A percentile compares a stretch with the other conserved stretches of the same genome.
These are phyloP conservation scores for Microsporum audouinii DNA, from an alignment of 2,329 filamentous ascomycete species.

Conservation along the genomic window DNA sequence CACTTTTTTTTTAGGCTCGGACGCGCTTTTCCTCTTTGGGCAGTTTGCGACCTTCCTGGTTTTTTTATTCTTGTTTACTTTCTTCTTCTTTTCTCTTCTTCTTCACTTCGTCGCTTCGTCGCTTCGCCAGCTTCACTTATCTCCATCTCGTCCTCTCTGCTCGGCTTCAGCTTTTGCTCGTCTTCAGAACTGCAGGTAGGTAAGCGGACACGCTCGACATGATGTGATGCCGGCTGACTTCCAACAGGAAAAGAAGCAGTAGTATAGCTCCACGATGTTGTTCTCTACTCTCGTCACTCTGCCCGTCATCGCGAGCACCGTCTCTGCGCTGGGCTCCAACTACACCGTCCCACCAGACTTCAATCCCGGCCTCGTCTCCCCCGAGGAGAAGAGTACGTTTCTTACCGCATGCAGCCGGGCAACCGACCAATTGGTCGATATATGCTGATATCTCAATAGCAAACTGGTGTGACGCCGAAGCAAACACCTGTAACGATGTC, in stretches of 20 bases:
- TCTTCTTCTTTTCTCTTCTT: not conserved
- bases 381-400: conserved; percentile 23
- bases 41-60: not conserved
- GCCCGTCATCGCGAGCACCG: conserved; percentile 36
- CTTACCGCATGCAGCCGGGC: not conserved
- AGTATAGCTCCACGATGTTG: conserved; percentile 22
- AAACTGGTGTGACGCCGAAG: conserved; percentile 49
- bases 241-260: not conserved
- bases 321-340: conserved; percentile 31
- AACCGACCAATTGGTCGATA: not conserved
- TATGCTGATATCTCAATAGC: conserved; percentile 21
- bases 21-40: not conserved
- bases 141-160: not conserved
- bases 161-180: not conserved
- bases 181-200: not conserved
- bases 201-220: not conserved
- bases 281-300: conserved; percentile 37
- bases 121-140: not conserved
- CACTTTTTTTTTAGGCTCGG: not conserved
- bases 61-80: conserved; percentile 5
- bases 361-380: conserved; percentile 31
- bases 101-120: not conserved
- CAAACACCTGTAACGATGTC: conserved; percentile 49
- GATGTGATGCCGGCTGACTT: not conserved
- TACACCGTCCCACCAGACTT: conserved; percentile 31